Evolutionary conservation across 2,329 filamentous ascomycete species (phyloP).

Genomic region (Huntiella savannae): DNA sequence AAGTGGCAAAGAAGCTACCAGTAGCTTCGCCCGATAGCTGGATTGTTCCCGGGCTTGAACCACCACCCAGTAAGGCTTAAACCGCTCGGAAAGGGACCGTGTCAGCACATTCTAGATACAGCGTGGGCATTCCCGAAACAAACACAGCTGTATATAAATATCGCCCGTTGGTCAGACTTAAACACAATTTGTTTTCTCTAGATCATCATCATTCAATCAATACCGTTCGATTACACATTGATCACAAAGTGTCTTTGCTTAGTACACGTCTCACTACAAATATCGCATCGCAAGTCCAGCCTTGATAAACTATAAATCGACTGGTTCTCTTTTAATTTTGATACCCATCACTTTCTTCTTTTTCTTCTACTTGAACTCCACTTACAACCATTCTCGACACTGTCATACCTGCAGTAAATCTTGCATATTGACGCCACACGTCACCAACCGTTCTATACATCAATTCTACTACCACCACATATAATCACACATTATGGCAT

Average conservation of each 20-base stretch:
- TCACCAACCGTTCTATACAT: background rate
- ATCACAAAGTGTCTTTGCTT: no score
- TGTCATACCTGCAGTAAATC: constrained; percentile 2
- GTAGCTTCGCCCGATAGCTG: constrained; percentile 3
- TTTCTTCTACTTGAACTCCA: background rate
- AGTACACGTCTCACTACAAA: background rate
- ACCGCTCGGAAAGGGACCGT: background rate
- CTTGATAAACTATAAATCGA: background rate
- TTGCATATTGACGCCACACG: constrained; percentile 2
- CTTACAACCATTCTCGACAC: background rate
- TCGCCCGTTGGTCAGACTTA: background rate
- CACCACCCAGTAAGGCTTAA: background rate
- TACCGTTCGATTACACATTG: background rate
- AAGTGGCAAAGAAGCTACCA: constrained; percentile 7
- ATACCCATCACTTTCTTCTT: background rate
- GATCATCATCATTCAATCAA: background rate
- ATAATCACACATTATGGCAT: constrained; percentile 32
- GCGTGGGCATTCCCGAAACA: background rate
- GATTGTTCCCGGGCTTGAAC: background rate
- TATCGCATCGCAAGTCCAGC: background rate
- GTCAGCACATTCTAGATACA: background rate
- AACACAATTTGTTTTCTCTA: background rate
- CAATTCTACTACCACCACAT: background rate
- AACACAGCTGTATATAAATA: background rate
- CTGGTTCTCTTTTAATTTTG: background rate